Base-by-base conservation (phyloP, 2,329 filamentous ascomycete species). In the Hypoxylon sp. region DNA sequence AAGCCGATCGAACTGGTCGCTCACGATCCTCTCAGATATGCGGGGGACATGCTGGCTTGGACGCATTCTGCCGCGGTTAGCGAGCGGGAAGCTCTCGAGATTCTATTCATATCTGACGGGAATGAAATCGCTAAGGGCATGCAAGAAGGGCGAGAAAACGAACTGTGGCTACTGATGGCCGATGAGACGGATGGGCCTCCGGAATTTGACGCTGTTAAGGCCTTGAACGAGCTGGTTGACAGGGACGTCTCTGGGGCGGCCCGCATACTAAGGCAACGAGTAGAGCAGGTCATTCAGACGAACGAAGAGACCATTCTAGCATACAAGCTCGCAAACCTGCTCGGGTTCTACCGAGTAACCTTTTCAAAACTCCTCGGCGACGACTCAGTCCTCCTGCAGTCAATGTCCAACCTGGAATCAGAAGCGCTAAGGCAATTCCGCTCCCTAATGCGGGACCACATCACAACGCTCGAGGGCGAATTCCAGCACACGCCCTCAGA, bases 1-100 rank as follows among this genome's bases (percentile, higher is more conserved):
- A 97, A 98, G 75, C 95, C 96, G 0, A 99, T 99, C 68, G 95
- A 99, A 75, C 87, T 98, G 72, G 91, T 90, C 9, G 95, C 96
- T 0, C 95, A 98, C 76, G 96, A 99, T 74, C 90, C 93, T 0
- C 80, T 98, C 24, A 89, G 96, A 18, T 98, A 98, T 77, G 89
- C 96, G 2, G 93, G 96, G 55, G 96, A 99, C 75, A 99, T 99
- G 94, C 85, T 99, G 12, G 96, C 96, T 4, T 99, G 96, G 96
- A 89, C 91, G 4, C 96, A 99, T 77, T 97, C 96, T 0, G 92
- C 94, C 2, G 91, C 95, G 0, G 96, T 99, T 0, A 96, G 95
- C 30, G 96, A 99, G 78, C 87, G 92, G 54, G 96, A 99, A 78
- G 93, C 94, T 0, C 83, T 99, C 4, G 95, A 98, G 77, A 89